Evolutionary conservation across 192 early-diverging fungal species (phyloP), one percentile per base, ranked within the genome.

Genomic region (Coemansia sp.): DNA sequence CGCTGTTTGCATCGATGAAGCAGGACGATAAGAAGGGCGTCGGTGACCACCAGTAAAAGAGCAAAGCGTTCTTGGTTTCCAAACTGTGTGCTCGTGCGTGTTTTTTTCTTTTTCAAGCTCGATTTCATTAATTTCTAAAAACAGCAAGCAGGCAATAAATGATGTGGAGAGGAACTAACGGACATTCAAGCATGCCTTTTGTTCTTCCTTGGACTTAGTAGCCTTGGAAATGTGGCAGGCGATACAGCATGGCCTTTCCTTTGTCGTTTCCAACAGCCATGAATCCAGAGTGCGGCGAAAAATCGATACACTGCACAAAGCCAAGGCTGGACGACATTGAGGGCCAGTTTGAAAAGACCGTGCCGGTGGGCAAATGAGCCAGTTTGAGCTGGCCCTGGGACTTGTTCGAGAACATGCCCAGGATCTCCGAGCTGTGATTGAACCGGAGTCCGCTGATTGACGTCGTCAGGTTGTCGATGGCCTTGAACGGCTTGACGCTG

Each of bases 291-390:
- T 88, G 83, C n/a, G 94, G 93, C n/a, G 95, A 97, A 69, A 97
- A 98, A 45, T 85, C 89, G 43, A 94, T 73, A 45, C 81, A 81
- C 46, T 88, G 83, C 39, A 98, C 93, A 76, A 93, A 89, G 12
- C 91, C 88, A 33, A 99, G 83, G 16, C 93, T 92, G 18, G 95
- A 95, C 12, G 75, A 73, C 6, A 65, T 62, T 0, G 92, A 93
- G n/a, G 97, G 97, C 97, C 97, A 99, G 85, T 99, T 99, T 62
- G 85, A 66, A 80, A 94, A 96, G 44, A 97, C 93, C 16, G 87
- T 86, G 34, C 86, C 75, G 0, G 92, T 89, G 7, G 93, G 92
- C 55, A 93, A 67, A 83, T 99, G 94, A 7, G 95, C 84, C 49
- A 99, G 65, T 62, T 89, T 85, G 62, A 99, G 78, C 58, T 92